Evolutionary conservation across 2,329 filamentous ascomycete species (phyloP).

Genomic region (Xenoacremonium recifei): DNA sequence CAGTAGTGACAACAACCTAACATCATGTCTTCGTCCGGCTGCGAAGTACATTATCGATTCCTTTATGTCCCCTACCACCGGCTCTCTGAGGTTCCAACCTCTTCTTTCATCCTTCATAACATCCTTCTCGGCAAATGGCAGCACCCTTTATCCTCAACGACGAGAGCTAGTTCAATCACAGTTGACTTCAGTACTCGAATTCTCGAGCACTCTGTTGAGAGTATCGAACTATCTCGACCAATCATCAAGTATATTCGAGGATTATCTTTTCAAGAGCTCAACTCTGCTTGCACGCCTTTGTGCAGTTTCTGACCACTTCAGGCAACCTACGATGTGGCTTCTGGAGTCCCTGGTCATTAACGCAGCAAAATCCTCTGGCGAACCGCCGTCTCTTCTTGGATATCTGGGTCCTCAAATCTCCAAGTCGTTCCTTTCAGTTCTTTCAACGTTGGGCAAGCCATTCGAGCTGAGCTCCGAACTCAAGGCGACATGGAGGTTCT

Average conservation of each 20-base stretch:
- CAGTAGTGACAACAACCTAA: conserved; percentile 43
- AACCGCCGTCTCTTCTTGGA: conserved; percentile 91
- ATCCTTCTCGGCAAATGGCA: conserved; percentile 47
- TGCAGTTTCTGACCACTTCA: conserved; percentile 65
- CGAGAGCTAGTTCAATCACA: conserved; percentile 58
- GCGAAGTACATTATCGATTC: conserved; percentile 75
- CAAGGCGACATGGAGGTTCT: conserved; percentile 76
- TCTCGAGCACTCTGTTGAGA: conserved; percentile 70
- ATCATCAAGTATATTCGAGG: conserved; percentile 66
- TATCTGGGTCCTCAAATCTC: conserved; percentile 81
- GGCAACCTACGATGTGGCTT: conserved; percentile 63
- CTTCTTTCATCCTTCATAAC: conserved; percentile 67
- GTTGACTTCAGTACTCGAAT: conserved; percentile 60
- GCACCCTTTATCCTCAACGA: conserved; percentile 60
- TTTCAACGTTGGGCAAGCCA: conserved; percentile 76
- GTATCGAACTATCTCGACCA: conserved; percentile 63
- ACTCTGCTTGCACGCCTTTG: conserved; percentile 76
- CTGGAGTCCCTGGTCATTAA: conserved; percentile 72
- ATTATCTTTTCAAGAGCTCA: conserved; percentile 76
- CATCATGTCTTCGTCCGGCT: conserved; percentile 65
- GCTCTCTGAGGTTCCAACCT: conserved; percentile 73
- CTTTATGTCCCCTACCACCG: conserved; percentile 69
- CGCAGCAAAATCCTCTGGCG: conserved; percentile 63
- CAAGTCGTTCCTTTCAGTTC: conserved; percentile 76
- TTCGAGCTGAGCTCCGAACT: conserved; percentile 64